These are phyloP conservation scores for Hippophae gyantsensis DNA, from an alignment of 306 rosid species.

Conservation along the genomic window DNA sequence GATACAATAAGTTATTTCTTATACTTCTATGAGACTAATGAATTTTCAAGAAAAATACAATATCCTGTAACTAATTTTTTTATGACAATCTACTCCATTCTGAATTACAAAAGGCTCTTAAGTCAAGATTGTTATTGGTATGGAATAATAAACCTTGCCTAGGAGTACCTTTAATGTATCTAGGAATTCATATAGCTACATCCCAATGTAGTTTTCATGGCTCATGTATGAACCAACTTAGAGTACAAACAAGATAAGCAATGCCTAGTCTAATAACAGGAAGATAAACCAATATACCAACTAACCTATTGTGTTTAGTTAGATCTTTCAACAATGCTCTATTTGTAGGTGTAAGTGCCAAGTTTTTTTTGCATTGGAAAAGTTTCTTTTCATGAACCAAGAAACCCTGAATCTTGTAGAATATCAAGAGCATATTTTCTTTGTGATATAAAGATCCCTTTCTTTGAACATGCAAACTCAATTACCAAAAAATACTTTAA, in stretches of 20 bases:
- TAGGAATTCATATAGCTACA: not conserved
- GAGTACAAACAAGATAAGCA: no score
- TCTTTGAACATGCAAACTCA: not conserved
- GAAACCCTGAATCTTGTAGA: not conserved
- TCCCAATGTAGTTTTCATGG: not conserved
- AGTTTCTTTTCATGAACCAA: not conserved
- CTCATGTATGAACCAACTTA: no score
- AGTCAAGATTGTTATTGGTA: not conserved
- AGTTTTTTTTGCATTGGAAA: not conserved
- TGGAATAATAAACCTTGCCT: not conserved
- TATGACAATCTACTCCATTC: constrained; percentile 6
- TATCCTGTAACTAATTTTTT: not conserved
- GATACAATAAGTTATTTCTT: no score
- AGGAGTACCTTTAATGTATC: constrained; percentile 5
- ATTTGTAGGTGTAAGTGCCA: constrained; percentile 1
- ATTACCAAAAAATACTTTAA: no score
- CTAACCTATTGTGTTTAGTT: not conserved
- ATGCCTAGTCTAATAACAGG: no score
- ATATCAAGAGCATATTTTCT: not conserved
- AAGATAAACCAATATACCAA: not conserved
- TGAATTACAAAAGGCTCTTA: constrained; percentile 6
- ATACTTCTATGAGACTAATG: no score
- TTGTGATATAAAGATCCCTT: not conserved
- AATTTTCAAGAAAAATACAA: no score
- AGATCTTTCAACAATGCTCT: constrained; percentile 2